Conservation (phyloP, 495 filamentous ascomycete species). For the Schizothecium vesticola region DNA sequence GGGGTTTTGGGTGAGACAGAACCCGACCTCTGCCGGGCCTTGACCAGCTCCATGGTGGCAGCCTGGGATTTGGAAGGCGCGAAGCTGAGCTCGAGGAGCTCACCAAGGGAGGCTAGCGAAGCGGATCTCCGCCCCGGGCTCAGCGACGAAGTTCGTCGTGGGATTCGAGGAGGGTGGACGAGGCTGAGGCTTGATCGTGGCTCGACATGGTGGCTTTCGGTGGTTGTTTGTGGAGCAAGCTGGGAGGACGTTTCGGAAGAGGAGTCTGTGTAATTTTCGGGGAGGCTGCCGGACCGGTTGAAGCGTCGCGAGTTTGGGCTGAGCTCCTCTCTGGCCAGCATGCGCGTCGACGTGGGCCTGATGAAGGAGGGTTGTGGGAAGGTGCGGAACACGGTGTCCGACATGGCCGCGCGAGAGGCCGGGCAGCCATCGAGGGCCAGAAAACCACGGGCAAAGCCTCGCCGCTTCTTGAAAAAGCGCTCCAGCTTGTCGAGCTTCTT, state of each 20-base stretch:
- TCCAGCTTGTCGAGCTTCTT: slow-evolving; percentile 28
- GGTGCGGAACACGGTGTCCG: slow-evolving; percentile 9
- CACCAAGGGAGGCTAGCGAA: slow-evolving; percentile 14
- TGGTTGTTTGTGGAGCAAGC: not conserved
- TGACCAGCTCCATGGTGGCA: not conserved
- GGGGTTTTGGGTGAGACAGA: slow-evolving; percentile 22
- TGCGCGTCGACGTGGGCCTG: slow-evolving; percentile 40
- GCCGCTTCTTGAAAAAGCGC: slow-evolving; percentile 28
- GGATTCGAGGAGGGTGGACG: slow-evolving; percentile 10
- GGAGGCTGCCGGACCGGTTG: slow-evolving; percentile 37
- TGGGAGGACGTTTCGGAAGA: not conserved
- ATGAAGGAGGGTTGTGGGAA: slow-evolving; percentile 46
- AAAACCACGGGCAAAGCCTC: not conserved
- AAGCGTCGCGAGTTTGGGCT: slow-evolving; percentile 13
- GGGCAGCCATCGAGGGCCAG: slow-evolving; percentile 1
- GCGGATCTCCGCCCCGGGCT: slow-evolving; percentile 1
- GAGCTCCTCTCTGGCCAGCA: slow-evolving; percentile 41
- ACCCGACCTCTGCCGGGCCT: slow-evolving; percentile 13
- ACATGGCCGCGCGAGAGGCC: slow-evolving; percentile 1
- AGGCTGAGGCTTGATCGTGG: not conserved
- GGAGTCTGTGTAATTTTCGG: slow-evolving; percentile 26
- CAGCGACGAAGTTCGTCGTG: slow-evolving; percentile 15
- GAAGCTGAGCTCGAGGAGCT: slow-evolving; percentile 24
- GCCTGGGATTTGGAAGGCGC: not conserved
- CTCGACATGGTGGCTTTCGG: not conserved